Evolutionary conservation across 805 yeast genomes (phyloP).

Genomic region (Candida tibetensis): DNA sequence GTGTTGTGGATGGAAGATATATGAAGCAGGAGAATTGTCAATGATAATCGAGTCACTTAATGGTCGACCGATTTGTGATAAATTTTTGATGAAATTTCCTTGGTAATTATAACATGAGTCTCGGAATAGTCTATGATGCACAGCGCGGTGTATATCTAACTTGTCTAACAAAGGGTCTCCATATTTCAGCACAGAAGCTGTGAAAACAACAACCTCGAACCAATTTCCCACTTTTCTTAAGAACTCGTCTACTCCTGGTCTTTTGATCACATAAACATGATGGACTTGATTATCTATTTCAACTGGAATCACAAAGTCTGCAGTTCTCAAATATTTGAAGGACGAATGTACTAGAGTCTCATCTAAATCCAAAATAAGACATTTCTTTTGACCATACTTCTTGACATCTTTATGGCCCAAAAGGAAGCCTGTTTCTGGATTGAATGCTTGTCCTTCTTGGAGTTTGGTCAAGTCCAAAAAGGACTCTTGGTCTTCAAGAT

Average conservation of each 20-base stretch:
- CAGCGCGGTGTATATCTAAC: conserved; percentile 67
- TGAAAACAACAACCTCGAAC: conserved; percentile 93
- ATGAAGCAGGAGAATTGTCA: conserved; percentile 98
- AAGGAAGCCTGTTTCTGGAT: conserved; percentile 61
- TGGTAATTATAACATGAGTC: conserved; percentile 93
- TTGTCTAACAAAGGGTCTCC: conserved; percentile 94
- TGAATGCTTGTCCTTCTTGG: conserved; percentile 69
- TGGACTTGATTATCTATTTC: conserved; percentile 91
- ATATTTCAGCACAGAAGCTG: conserved; percentile 92
- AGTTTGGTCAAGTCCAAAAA: conserved; percentile 58
- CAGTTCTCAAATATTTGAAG: conserved; percentile 85
- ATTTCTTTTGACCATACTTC: conserved; percentile 63
- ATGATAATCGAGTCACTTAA: conserved; percentile 79
- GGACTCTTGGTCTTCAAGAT: conserved; percentile 19
- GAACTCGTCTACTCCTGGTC: conserved; percentile 98
- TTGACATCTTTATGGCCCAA: conserved; percentile 52
- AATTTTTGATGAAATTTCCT: conserved; percentile 91
- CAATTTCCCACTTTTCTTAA: conserved; percentile 76
- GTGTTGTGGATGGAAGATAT: conserved; percentile 95
- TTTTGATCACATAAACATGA: conserved; percentile 91
- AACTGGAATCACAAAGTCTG: conserved; percentile 96
- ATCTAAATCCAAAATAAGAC: conserved; percentile 87
- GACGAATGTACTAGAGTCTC: conserved; percentile 96
- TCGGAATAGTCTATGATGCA: conserved; percentile 90
- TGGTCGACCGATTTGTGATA: conserved; percentile 93